A percentile compares a stretch with the other conserved stretches of the same genome.
These are phyloP conservation scores for Salix udensis DNA, from an alignment of 345 rosid species.

Conservation along the genomic window DNA sequence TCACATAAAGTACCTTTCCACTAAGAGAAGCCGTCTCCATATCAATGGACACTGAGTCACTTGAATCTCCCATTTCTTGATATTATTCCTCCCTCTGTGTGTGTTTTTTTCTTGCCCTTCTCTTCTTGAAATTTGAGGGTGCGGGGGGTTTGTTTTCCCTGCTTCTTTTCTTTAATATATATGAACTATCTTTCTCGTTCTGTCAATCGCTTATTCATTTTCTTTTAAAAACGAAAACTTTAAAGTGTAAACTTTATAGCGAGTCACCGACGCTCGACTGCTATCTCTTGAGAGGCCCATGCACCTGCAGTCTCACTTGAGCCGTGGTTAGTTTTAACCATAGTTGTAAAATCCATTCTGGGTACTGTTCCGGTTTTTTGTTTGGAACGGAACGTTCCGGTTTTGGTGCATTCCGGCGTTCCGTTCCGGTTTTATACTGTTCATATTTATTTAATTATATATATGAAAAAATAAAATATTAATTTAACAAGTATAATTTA, in stretches of 20 bases:
- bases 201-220: not conserved
- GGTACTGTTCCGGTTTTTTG: too few relatives aligned
- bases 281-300: conserved; percentile 36
- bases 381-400: too few relatives aligned
- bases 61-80: conserved; percentile 69
- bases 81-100: conserved; percentile 4
- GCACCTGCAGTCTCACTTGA: conserved; percentile 28
- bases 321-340: conserved; percentile 51
- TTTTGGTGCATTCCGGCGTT: too few relatives aligned
- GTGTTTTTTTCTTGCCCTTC: conserved; percentile 14
- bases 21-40: conserved; percentile 65
- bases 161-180: not conserved
- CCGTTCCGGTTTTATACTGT: too few relatives aligned
- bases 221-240: conserved; percentile 8
- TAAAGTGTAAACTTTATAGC: conserved; percentile 31
- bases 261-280: conserved; percentile 79
- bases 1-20: conserved; percentile 55
- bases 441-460: too few relatives aligned
- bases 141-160: not conserved
- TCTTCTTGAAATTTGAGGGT: not conserved
- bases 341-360: too few relatives aligned
- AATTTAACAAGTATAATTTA: too few relatives aligned
- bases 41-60: conserved; percentile 82
- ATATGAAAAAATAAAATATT: too few relatives aligned
- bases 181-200: not conserved